Evolutionary conservation across 441 rosid species (phyloP), one percentile per base, ranked within the genome.

Genomic region (Arabidopsis hybrid): DNA sequence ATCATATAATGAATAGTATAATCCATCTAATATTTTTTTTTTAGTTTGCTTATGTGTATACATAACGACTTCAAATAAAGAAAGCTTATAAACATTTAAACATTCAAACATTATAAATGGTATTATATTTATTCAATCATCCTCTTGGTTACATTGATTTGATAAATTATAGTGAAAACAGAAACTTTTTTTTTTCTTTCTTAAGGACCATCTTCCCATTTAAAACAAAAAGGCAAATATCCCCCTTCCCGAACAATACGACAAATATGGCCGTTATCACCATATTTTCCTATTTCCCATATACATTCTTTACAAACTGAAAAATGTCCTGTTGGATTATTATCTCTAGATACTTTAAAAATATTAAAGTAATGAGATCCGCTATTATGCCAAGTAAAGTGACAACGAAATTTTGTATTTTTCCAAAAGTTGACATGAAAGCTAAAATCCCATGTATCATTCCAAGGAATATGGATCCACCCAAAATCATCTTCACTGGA

Each of bases 251-350:
- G 46, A 38, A 3, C 10, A 4, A 58, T 1, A 16, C 45, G 63
- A 58, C 63, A 58, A 2, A 58, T 17, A 35, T 43, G 45, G 26
- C 26, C 26, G 9, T 4, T 4, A 0, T 32, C 2, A n/a, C 1
- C n/a, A 7, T 26, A 0, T 10, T 7, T 21, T 4, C 45, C 45
- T 2, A 58, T 29, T 3, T n/a, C 42, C 61, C 61, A 57, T 8
- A 57, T 34, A 57, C 61, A 57, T 57, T 57, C 26, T 34, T 57
- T 57, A 9, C 61, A 34, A 0, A 57, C 56, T 8, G 56, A 26
- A 17, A 4, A 1, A 2, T 9, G 13, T 50, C 56, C 32, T 17
- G 7, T 8, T 50, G 12, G 3, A 3, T 8, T 18, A 50, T 50
- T 32, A 18, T 50, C 56, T 50, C 56, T 50, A 1, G 56, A 50